phyloP scores from a whole-genome alignment of 495 filamentous ascomycete genomes.

The Parathielavia appendiculata region DNA sequence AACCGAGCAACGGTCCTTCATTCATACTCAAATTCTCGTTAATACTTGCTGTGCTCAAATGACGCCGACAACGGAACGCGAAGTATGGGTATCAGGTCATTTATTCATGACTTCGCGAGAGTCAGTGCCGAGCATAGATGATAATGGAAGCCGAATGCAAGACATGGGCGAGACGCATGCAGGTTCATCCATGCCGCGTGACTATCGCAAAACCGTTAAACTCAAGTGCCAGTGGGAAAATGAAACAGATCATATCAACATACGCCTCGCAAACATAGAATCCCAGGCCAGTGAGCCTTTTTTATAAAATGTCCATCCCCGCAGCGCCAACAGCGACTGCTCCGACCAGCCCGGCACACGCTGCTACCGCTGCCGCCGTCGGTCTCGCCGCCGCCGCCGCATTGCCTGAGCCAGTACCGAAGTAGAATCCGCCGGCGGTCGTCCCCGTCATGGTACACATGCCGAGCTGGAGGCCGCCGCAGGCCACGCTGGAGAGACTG shows the following conservation, averaged over 20 bases:
- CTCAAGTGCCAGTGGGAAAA: background rate
- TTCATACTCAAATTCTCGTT: background rate
- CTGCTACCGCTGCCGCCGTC: conserved; percentile 9
- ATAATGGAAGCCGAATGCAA: background rate
- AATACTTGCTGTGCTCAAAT: background rate
- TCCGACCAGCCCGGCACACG: conserved; percentile 20
- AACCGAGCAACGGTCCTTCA: background rate
- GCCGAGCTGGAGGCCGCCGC: conserved; percentile 21
- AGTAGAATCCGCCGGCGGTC: conserved; percentile 24
- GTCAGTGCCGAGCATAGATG: background rate
- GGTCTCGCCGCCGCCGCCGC: conserved; percentile 25
- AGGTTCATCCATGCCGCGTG: background rate
- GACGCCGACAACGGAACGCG: background rate
- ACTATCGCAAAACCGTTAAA: background rate
- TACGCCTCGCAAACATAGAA: too few species aligned
- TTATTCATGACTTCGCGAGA: conserved; percentile 7
- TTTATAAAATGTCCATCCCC: conserved; percentile 20
- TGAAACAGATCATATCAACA: background rate
- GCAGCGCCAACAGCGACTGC: conserved; percentile 24
- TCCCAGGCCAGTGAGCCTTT: background rate
- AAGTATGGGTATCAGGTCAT: conserved; percentile 2
- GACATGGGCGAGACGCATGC: background rate
- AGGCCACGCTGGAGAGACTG: conserved; percentile 30
- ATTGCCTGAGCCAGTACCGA: conserved; percentile 25
- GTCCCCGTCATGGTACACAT: conserved; percentile 32